phyloP scores from a whole-genome alignment of 2,329 filamentous ascomycete genomes.

The Salinomyces thailandicus region DNA sequence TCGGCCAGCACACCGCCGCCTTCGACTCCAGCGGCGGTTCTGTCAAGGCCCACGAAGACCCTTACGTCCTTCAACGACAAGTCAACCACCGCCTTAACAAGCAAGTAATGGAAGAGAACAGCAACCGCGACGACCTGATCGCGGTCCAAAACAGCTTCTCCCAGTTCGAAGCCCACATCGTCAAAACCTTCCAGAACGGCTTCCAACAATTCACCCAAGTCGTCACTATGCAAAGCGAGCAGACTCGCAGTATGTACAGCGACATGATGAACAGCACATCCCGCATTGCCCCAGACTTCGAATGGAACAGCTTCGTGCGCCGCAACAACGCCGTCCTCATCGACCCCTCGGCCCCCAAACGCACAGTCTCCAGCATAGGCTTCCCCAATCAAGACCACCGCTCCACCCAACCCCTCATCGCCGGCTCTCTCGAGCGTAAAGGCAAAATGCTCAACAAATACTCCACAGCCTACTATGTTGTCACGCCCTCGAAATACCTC shows the following conservation, averaged over 20 bases:
- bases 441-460: conserved; percentile 77
- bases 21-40: conserved; percentile 68
- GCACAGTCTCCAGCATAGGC: conserved; percentile 59
- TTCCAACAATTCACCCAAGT: conserved; percentile 76
- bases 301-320: conserved; percentile 77
- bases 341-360: conserved; percentile 63
- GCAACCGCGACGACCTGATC: conserved; percentile 83
- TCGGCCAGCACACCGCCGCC: conserved; percentile 72
- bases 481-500: conserved; percentile 77
- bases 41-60: conserved; percentile 64
- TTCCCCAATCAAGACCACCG: conserved; percentile 86
- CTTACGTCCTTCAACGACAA: conserved; percentile 75
- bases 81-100: conserved; percentile 76
- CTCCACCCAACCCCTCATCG: conserved; percentile 71
- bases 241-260: conserved; percentile 66
- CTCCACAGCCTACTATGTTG: conserved; percentile 75
- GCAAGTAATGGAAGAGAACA: conserved; percentile 92
- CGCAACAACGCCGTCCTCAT: conserved; percentile 64
- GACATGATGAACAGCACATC: conserved; percentile 73
- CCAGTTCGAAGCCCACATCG: conserved; percentile 74
- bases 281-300: conserved; percentile 70
- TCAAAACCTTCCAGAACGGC: conserved; percentile 71
- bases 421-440: conserved; percentile 83
- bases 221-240: conserved; percentile 69
- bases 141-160: conserved; percentile 84